phyloP scores from a whole-genome alignment of 495 filamentous ascomycete species.

The Xeromyces bisporus region DNA sequence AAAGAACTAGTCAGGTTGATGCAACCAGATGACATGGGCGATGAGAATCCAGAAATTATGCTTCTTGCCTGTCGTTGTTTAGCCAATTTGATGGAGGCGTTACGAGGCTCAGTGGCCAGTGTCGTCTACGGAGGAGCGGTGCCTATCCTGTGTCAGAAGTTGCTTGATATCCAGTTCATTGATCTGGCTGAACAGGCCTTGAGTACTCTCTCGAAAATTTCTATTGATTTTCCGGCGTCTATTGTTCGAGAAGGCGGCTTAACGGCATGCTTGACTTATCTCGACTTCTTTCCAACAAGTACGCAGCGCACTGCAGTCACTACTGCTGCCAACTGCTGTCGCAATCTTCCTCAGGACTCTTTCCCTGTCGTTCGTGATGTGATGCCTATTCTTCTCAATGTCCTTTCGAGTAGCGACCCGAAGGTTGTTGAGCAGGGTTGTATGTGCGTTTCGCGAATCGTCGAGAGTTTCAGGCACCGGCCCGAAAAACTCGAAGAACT shows the following conservation, averaged over 20 bases:
- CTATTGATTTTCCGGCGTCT: constrained; percentile 83
- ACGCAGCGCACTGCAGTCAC: constrained; percentile 94
- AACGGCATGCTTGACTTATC: constrained; percentile 79
- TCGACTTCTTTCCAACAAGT: constrained; percentile 96
- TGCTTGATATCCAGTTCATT: constrained; percentile 89
- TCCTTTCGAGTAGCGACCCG: constrained; percentile 81
- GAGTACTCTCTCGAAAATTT: constrained; percentile 94
- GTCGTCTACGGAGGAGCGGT: constrained; percentile 95
- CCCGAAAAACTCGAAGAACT: constrained; percentile 80
- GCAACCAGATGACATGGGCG: constrained; percentile 73
- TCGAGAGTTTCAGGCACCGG: constrained; percentile 86
- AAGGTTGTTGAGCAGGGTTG: constrained; percentile 95
- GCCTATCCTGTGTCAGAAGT: constrained; percentile 80
- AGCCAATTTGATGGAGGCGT: constrained; percentile 94
- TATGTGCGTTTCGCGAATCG: constrained; percentile 88
- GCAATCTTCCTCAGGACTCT: constrained; percentile 84
- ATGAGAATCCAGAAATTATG: constrained; percentile 96
- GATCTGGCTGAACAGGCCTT: constrained; percentile 94
- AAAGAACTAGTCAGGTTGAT: constrained; percentile 89
- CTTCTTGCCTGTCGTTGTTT: constrained; percentile 90
- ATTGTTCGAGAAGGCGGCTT: constrained; percentile 94
- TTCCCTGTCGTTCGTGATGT: constrained; percentile 80
- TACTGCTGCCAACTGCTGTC: constrained; percentile 94
- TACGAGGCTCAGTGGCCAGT: constrained; percentile 80
- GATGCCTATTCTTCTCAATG: constrained; percentile 85